Evolutionary conservation across 352 stramenopile genomes (phyloP).

Genomic region (Pythium periplocum): DNA sequence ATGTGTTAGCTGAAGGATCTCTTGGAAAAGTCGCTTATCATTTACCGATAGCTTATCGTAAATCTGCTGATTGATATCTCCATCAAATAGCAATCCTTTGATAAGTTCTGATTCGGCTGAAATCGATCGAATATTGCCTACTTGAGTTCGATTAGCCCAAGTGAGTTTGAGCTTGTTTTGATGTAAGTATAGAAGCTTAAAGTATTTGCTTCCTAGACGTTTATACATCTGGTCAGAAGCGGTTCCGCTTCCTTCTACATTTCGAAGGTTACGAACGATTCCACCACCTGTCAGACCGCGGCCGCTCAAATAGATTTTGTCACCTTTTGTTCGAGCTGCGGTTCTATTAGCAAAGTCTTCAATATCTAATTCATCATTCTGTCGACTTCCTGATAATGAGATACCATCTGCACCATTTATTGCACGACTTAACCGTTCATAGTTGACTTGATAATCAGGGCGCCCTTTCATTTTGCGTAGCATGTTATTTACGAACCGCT

Average conservation of each 20-base stretch:
- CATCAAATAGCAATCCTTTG: constrained; percentile 11
- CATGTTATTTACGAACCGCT: too few relatives aligned
- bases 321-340: background rate
- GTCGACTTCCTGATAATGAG: too few relatives aligned
- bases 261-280: background rate
- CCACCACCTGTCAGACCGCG: background rate
- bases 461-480: too few relatives aligned
- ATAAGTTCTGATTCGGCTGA: background rate
- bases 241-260: constrained; percentile 6
- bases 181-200: constrained; percentile 7
- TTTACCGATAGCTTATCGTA: constrained; percentile 6
- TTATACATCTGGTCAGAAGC: constrained; percentile 11
- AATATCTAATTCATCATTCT: too few relatives aligned
- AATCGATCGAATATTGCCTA: constrained; percentile 3
- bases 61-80: constrained; percentile 7
- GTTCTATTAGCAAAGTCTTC: constrained; percentile 1
- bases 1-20: constrained; percentile 6
- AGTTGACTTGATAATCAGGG: too few relatives aligned
- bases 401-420: too few relatives aligned
- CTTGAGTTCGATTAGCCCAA: constrained; percentile 5
- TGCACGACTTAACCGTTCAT: too few relatives aligned
- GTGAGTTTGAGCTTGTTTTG: constrained; percentile 4
- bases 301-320: background rate
- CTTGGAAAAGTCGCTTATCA: constrained; percentile 7
- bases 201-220: constrained; percentile 9